Percentiles rank a stretch among this genome's conserved stretches.
phyloP scores from a whole-genome alignment of 495 filamentous ascomycete species.

The Xylaria palmicola region DNA sequence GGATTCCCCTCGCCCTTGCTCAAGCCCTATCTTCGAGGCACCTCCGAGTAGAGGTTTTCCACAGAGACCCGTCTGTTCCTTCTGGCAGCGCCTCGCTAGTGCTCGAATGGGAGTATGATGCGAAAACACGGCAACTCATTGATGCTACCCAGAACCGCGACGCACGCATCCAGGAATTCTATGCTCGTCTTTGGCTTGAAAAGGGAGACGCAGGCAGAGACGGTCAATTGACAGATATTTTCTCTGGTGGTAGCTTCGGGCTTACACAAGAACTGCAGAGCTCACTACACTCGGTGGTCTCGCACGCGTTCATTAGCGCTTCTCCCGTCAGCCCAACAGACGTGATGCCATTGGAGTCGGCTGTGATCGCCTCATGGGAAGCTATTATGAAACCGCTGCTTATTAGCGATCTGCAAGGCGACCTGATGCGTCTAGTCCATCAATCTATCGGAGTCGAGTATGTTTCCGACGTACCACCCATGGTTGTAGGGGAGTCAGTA shows the following conservation, averaged over 20 bases:
- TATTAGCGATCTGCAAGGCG: slow-evolving; percentile 76
- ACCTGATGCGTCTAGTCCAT: slow-evolving; percentile 78
- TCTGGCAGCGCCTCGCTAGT: slow-evolving; percentile 46
- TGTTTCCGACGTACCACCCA: slow-evolving; percentile 74
- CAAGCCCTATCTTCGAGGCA: slow-evolving; percentile 57
- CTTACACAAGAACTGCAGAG: slow-evolving; percentile 64
- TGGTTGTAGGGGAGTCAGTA: slow-evolving; percentile 78
- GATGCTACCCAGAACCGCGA: slow-evolving; percentile 80
- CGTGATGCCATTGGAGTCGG: slow-evolving; percentile 87
- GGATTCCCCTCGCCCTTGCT: slow-evolving; percentile 67
- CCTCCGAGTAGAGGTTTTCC: not conserved
- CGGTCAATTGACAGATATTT: slow-evolving; percentile 66
- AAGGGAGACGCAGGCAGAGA: slow-evolving; percentile 70
- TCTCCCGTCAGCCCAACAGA: slow-evolving; percentile 81
- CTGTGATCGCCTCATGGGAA: slow-evolving; percentile 87
- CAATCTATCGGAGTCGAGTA: slow-evolving; percentile 86
- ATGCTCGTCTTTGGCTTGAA: slow-evolving; percentile 81
- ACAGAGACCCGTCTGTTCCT: slow-evolving; percentile 1
- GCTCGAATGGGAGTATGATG: slow-evolving; percentile 79
- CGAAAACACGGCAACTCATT: slow-evolving; percentile 75
- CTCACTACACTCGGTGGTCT: slow-evolving; percentile 87
- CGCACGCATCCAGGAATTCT: slow-evolving; percentile 80
- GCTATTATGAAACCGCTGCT: slow-evolving; percentile 88
- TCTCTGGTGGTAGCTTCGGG: slow-evolving; percentile 69
- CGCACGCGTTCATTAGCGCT: slow-evolving; percentile 82